phyloP scores from a whole-genome alignment of 208 protist genomes.

The Zelonia costaricensis region DNA sequence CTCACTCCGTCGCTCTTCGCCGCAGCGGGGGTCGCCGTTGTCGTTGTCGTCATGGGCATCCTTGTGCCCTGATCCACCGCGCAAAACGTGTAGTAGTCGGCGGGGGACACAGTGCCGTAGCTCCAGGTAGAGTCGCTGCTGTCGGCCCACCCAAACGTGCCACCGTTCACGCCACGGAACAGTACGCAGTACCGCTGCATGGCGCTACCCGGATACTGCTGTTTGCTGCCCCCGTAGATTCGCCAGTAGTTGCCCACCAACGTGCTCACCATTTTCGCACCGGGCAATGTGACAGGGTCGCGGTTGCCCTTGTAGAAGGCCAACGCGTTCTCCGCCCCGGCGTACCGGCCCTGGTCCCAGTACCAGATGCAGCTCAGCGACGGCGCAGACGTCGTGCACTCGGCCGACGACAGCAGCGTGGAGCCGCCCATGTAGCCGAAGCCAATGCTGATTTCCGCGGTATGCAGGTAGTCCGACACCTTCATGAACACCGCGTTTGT shows the following conservation, averaged over 20 bases:
- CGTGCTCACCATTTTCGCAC: constrained; percentile 2
- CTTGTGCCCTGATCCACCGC: not conserved
- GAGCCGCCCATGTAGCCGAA: constrained; percentile 8
- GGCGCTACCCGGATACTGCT: not conserved
- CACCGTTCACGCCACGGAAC: not conserved
- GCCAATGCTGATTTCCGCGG: not conserved
- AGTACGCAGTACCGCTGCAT: constrained; percentile 5
- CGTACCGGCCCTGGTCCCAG: constrained; percentile 8
- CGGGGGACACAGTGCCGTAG: not conserved
- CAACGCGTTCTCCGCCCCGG: not conserved
- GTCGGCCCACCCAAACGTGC: not conserved
- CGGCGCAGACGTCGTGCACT: not conserved
- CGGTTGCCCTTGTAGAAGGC: constrained; percentile 11
- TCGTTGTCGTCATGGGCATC: constrained; percentile 2
- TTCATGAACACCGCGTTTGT: not conserved
- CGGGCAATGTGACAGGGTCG: not conserved
- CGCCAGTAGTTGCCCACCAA: constrained; percentile 1
- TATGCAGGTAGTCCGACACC: not conserved
- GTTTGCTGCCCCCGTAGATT: too few relatives aligned
- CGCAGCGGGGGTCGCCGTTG: not conserved
- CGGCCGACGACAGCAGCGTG: not conserved
- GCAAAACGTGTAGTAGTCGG: constrained; percentile 4
- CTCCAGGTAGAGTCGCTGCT: not conserved
- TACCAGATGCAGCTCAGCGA: constrained; percentile 5
- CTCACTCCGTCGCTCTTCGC: too few relatives aligned